Base-by-base conservation (phyloP, 2,329 filamentous ascomycete genomes). In the Colletotrichum spaethianum region DNA sequence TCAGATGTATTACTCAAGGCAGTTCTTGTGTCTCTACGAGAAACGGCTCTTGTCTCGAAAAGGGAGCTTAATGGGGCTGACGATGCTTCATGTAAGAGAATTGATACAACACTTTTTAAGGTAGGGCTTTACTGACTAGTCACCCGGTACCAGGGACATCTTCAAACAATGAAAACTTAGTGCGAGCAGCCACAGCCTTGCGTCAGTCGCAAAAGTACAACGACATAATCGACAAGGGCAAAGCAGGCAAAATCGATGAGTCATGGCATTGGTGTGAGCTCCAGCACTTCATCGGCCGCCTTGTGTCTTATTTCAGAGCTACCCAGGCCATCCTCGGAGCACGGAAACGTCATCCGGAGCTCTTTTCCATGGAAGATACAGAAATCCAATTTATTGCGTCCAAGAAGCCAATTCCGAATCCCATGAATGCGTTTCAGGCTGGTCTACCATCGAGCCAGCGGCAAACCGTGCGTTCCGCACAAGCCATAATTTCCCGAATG, bases 211-310 rank as follows among this genome's bases (percentile, higher is more conserved):
- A 23, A 9, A 50, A 14, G 1, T 61, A 40, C 28, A 20, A 23
- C 11, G 16, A 9, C 4, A 67, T 73, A 1, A 44, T 42, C 31
- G 53, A 59, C 14, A 62, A 42, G 36, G 6, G 57, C 12, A 65
- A 36, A 3, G 60, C 46, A 6, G 59, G 59, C 26, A 78, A 1
- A 11, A 67, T 76, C 0, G 65, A 48, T 1, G 72, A 73, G 42
- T 75, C 75, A 0, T 46, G 63, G 11, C 76, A 75, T 36, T 81
- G 80, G 80, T 74, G 75, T 2, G 78, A 82, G 38, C 59, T 82
- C 1, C 75, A 77, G 1, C 80, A 82, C 36, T 73, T 63, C 36
- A 12, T 79, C 11, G 75, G 75, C 0, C 79, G 80, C 0, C 75
- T 82, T 0, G 68, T 61, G 2, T 76, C 75, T 11, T 82, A 80